These are phyloP conservation scores for Dicorynia guianensis DNA, from an alignment of 306 rosid genomes.

Conservation along the genomic window DNA sequence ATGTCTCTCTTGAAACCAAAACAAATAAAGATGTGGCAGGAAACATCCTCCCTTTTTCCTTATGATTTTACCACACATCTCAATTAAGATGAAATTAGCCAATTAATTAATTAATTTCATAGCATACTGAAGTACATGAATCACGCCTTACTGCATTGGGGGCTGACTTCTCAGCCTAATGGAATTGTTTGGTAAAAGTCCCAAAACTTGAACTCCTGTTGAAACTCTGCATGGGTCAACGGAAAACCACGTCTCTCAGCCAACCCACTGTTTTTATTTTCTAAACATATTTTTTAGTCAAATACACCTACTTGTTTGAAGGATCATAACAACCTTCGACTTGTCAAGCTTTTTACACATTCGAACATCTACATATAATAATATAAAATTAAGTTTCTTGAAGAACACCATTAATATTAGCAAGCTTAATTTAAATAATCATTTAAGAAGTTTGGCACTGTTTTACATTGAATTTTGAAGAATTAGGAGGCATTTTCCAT, in stretches of 20 bases:
- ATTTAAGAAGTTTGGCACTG: too few species aligned
- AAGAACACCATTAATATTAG: too few species aligned
- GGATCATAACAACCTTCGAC: not conserved
- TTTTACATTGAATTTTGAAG: too few species aligned
- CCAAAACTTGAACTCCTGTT: not conserved
- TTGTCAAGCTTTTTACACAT: not conserved
- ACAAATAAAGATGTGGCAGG: constrained; percentile 23
- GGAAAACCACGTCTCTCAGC: not conserved
- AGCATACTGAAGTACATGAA: not conserved
- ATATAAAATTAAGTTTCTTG: too few species aligned
- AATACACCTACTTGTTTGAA: not conserved
- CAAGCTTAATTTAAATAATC: too few species aligned
- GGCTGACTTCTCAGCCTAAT: constrained; percentile 30
- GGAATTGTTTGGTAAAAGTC: constrained; percentile 7
- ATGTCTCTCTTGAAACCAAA: not conserved
- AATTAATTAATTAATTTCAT: not conserved
- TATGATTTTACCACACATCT: not conserved
- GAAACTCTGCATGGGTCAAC: not conserved
- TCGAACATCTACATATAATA: too few species aligned
- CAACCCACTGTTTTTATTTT: not conserved
- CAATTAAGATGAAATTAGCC: not conserved
- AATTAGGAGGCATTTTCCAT: too few species aligned
- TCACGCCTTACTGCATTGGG: not conserved
- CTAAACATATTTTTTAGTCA: not conserved
- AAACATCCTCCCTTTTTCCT: not conserved